These are phyloP conservation scores for Naganishia albida DNA, from an alignment of 1,284 basidiomycete species.

Conservation along the genomic window DNA sequence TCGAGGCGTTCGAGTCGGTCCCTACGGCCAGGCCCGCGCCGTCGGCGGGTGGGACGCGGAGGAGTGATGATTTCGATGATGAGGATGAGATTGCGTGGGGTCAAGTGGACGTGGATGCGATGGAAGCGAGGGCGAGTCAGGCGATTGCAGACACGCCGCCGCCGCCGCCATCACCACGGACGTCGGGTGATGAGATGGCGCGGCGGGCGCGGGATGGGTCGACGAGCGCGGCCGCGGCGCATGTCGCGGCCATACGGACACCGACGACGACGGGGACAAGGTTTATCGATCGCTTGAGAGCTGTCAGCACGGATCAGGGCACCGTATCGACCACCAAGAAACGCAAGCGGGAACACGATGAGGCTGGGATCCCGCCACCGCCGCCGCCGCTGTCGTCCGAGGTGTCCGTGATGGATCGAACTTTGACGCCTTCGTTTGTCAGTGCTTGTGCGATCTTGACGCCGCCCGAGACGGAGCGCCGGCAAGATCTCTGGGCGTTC, in stretches of 20 bases:
- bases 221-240: background rate
- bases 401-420: background rate
- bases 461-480: constrained; percentile 7
- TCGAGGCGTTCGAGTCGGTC: constrained; percentile 12
- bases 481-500: background rate
- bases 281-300: constrained; percentile 17
- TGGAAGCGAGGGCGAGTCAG: constrained; percentile 21
- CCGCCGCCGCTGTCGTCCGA: background rate
- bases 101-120: constrained; percentile 16
- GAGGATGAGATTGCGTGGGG: constrained; percentile 14
- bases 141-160: background rate
- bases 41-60: background rate
- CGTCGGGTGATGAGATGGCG: background rate
- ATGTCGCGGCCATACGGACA: background rate
- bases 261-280: background rate
- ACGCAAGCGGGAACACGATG: constrained; percentile 4
- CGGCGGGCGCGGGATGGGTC: background rate
- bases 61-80: constrained; percentile 13
- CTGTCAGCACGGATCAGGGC: background rate
- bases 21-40: no score
- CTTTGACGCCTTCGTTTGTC: background rate
- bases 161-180: background rate
- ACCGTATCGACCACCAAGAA: constrained; percentile 4
- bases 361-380: background rate
- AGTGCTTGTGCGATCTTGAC: constrained; percentile 17